phyloP scores from a whole-genome alignment of 139 green algal genomes.

The Nannochloris sp. region DNA sequence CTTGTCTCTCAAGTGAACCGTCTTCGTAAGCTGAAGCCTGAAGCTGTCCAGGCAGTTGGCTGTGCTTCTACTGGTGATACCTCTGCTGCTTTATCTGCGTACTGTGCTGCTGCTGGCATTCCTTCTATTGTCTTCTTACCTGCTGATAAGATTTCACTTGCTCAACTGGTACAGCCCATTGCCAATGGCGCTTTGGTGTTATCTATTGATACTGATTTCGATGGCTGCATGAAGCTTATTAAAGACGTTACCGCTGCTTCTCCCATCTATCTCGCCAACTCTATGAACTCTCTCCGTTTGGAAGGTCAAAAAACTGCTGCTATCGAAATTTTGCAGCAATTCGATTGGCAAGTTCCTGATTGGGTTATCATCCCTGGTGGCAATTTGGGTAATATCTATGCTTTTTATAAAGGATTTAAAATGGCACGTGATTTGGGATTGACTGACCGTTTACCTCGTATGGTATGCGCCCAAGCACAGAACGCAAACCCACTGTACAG shows the following conservation, averaged over 20 bases:
- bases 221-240: conserved; percentile 99
- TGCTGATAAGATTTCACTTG: conserved; percentile 95
- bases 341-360: conserved; percentile 98
- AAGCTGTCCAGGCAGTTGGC: conserved; percentile 86
- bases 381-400: conserved; percentile 99
- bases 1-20: conserved; percentile 89
- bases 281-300: conserved; percentile 95
- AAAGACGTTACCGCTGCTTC: conserved; percentile 82
- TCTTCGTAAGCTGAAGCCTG: conserved; percentile 79
- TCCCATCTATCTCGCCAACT: conserved; percentile 99
- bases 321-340: conserved; percentile 99
- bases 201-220: conserved; percentile 99
- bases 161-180: conserved; percentile 99
- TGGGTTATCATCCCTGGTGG: conserved; percentile 97
- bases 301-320: conserved; percentile 99
- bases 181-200: conserved; percentile 97
- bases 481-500: conserved; percentile 99
- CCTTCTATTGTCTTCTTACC: conserved; percentile 99
- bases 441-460: conserved; percentile 79
- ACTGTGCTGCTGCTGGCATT: conserved; percentile 94
- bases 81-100: conserved; percentile 92
- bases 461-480: conserved; percentile 79
- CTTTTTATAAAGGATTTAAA: conserved; percentile 98
- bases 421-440: conserved; percentile 92
- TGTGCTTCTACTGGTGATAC: conserved; percentile 99